Evolutionary conservation across 495 filamentous ascomycete genomes (phyloP).

Genomic region (Glarea lozoyensis): DNA sequence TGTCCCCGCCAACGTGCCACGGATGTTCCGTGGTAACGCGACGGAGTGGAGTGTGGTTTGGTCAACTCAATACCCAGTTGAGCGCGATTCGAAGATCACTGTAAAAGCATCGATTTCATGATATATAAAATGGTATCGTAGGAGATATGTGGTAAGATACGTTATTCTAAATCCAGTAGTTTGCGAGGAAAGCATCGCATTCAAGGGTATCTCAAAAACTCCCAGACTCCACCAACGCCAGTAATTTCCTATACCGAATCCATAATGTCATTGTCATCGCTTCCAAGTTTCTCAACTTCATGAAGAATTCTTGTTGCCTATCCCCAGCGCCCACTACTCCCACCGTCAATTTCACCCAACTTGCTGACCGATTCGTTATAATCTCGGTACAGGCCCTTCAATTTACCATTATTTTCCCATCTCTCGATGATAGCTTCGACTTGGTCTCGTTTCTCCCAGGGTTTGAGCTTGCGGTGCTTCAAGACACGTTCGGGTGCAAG

Average conservation of each 20-base stretch:
- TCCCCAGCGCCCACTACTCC: slow-evolving; percentile 1
- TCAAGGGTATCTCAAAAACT: too few relatives aligned
- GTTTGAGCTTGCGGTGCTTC: slow-evolving; percentile 41
- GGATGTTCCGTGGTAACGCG: too few relatives aligned
- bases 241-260: not conserved
- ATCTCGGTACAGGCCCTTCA: slow-evolving; percentile 47
- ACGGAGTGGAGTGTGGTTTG: too few relatives aligned
- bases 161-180: too few relatives aligned
- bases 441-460: slow-evolving; percentile 40
- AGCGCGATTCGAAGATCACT: too few relatives aligned
- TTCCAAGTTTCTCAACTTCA: not conserved
- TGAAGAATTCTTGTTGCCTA: not conserved
- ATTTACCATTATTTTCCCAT: slow-evolving; percentile 46
- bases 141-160: too few relatives aligned
- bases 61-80: too few relatives aligned
- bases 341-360: slow-evolving; percentile 42
- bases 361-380: slow-evolving; percentile 40
- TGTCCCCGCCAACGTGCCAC: too few relatives aligned
- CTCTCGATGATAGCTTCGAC: slow-evolving; percentile 47
- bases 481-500: slow-evolving; percentile 42
- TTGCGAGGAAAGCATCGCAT: too few relatives aligned
- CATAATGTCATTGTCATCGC: not conserved
- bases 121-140: too few relatives aligned
- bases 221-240: too few relatives aligned
- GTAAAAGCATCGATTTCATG: too few relatives aligned